Percentiles rank a stretch among this genome's conserved stretches.
These are phyloP conservation scores for Cutaneotrichosporon sp. DNA, from an alignment of 1,284 basidiomycete species.

Conservation along the genomic window DNA sequence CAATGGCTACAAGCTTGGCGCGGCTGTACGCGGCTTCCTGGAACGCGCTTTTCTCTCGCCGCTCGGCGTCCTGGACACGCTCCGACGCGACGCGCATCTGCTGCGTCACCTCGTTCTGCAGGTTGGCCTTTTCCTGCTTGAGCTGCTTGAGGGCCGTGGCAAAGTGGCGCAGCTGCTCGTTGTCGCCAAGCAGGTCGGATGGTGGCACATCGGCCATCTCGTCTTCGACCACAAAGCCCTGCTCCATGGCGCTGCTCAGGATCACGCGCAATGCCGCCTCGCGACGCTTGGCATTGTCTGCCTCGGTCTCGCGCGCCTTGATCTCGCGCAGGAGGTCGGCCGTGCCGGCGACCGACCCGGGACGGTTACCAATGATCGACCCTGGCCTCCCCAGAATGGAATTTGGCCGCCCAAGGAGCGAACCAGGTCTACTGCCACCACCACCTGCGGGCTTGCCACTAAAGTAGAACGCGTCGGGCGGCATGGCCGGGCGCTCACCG, in stretches of 20 bases:
- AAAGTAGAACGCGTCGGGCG: slow-evolving; percentile 58
- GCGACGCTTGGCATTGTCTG: slow-evolving; percentile 70
- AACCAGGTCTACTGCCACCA: slow-evolving; percentile 17
- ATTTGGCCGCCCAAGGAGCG: slow-evolving; percentile 12
- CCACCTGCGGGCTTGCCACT: slow-evolving; percentile 55
- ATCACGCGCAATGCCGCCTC: slow-evolving; percentile 84
- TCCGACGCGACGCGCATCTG: slow-evolving; percentile 61
- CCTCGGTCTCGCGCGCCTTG: slow-evolving; percentile 71
- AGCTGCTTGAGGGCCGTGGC: slow-evolving; percentile 67
- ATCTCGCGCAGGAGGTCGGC: slow-evolving; percentile 70
- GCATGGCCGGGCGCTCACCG: slow-evolving; percentile 33
- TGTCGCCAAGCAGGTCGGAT: slow-evolving; percentile 8
- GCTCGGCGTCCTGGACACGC: slow-evolving; percentile 72
- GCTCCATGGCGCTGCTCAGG: slow-evolving; percentile 66
- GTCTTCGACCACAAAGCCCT: slow-evolving; percentile 73
- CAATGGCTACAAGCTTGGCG: slow-evolving; percentile 82
- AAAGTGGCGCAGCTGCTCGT: slow-evolving; percentile 50
- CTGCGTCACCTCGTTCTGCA: slow-evolving; percentile 38
- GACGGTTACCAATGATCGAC: slow-evolving; percentile 38
- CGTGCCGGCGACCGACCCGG: slow-evolving; percentile 53
- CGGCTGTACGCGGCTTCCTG: slow-evolving; percentile 97
- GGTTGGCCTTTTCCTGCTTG: slow-evolving; percentile 56
- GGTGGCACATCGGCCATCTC: slow-evolving; percentile 26
- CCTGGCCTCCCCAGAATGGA: slow-evolving; percentile 13
- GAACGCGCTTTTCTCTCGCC: slow-evolving; percentile 68